A percentile compares a stretch with the other conserved stretches of the same genome.
Conservation (phyloP, 257 asterid genomes). For the Nicotiana obtusifolia region DNA sequence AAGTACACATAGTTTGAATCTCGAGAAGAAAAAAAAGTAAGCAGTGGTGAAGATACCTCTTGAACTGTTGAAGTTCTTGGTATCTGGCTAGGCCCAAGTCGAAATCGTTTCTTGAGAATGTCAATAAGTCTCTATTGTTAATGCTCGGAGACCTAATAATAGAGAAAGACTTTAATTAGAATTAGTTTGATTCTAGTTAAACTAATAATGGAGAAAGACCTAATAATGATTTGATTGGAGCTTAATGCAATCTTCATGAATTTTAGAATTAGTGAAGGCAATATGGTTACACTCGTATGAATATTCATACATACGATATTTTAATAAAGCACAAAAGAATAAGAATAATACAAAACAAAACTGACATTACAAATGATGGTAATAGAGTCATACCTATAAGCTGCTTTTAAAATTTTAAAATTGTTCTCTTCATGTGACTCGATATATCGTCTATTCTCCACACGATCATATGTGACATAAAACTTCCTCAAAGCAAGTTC, state of each 20-base stretch:
- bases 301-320: too few relatives aligned
- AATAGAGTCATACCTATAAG: slow-evolving; percentile 19
- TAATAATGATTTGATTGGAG: too few relatives aligned
- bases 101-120: slow-evolving; percentile 24
- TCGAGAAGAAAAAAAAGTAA: too few relatives aligned
- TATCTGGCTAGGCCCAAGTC: slow-evolving; percentile 32
- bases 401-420: slow-evolving; percentile 17
- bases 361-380: background rate
- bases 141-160: slow-evolving; percentile 17
- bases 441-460: slow-evolving; percentile 19
- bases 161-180: too few relatives aligned
- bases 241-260: too few relatives aligned
- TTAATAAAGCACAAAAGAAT: too few relatives aligned
- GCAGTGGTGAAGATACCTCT: slow-evolving; percentile 17
- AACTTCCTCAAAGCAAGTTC: slow-evolving; percentile 29
- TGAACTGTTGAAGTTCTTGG: slow-evolving; percentile 27
- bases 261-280: too few relatives aligned
- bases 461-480: slow-evolving; percentile 22
- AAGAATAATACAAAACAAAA: too few relatives aligned
- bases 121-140: slow-evolving; percentile 20
- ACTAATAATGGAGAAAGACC: background rate
- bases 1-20: too few relatives aligned
- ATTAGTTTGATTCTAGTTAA: too few relatives aligned
- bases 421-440: slow-evolving; percentile 22
- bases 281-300: too few relatives aligned